These are phyloP conservation scores for Backusella psychrophila DNA, from an alignment of 192 early-diverging fungal genomes.

Conservation along the genomic window DNA sequence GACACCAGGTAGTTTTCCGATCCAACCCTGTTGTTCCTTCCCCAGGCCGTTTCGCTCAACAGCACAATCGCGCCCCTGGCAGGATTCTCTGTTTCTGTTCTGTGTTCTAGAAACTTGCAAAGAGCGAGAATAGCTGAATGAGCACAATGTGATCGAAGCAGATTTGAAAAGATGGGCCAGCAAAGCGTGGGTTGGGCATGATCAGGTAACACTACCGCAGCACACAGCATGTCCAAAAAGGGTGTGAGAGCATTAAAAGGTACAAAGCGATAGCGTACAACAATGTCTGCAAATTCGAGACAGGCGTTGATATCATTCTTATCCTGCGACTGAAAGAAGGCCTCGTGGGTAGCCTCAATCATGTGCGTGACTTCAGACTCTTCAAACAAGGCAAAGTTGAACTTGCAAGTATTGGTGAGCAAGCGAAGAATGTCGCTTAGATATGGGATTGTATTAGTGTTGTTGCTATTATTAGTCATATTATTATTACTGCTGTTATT, in stretches of 20 bases:
- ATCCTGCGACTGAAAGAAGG: conserved; percentile 40
- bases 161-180: conserved; percentile 62
- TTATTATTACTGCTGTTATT: not conserved
- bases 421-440: conserved; percentile 49
- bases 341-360: conserved; percentile 43
- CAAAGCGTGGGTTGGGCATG: not conserved
- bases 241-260: conserved; percentile 42
- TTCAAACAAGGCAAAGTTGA: conserved; percentile 59
- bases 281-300: conserved; percentile 52
- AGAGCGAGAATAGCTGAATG: conserved; percentile 55
- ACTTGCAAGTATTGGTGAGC: conserved; percentile 47
- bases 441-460: conserved; percentile 29
- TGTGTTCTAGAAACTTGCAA: conserved; percentile 47
- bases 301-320: conserved; percentile 41
- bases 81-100: conserved; percentile 19
- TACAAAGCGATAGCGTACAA: conserved; percentile 55
- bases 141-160: conserved; percentile 61
- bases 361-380: conserved; percentile 48
- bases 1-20: conserved; percentile 26
- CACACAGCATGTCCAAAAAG: conserved; percentile 53
- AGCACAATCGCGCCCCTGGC: conserved; percentile 57
- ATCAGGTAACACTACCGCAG: conserved; percentile 26
- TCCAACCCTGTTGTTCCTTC: conserved; percentile 13
- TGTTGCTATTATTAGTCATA: not conserved
- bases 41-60: conserved; percentile 58